Conservation (phyloP, 2,329 filamentous ascomycete species). For the Clonostachys solani region DNA sequence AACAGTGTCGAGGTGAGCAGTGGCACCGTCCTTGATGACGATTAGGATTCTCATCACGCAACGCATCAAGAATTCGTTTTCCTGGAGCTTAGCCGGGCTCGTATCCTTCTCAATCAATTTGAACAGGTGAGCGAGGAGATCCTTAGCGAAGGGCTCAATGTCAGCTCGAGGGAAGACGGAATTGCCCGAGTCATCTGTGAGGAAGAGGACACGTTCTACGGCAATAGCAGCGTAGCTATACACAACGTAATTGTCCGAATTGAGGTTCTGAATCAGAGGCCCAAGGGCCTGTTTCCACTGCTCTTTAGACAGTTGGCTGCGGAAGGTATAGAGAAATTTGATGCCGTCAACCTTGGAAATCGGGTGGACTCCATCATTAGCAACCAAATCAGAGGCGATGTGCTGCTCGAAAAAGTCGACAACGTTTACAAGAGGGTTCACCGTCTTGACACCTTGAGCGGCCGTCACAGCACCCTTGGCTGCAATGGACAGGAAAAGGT, state of each 20-base stretch:
- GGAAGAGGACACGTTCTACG: conserved; percentile 86
- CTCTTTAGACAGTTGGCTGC: conserved; percentile 85
- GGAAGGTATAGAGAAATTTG: conserved; percentile 96
- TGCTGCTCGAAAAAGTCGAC: conserved; percentile 94
- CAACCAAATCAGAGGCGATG: conserved; percentile 82
- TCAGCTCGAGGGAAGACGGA: conserved; percentile 77
- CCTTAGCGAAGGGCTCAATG: conserved; percentile 78
- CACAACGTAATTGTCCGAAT: conserved; percentile 88
- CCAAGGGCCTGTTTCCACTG: conserved; percentile 91
- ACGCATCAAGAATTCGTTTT: conserved; percentile 98
- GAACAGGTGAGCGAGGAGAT: conserved; percentile 86
- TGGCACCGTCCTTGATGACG: conserved; percentile 80
- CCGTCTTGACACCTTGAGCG: conserved; percentile 83
- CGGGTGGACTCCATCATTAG: conserved; percentile 64
- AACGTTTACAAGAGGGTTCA: conserved; percentile 83
- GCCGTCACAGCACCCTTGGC: conserved; percentile 86
- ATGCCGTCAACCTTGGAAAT: conserved; percentile 97
- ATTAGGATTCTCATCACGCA: conserved; percentile 98
- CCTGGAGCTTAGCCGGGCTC: conserved; percentile 88
- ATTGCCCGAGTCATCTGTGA: conserved; percentile 70
- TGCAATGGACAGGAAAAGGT: conserved; percentile 90
- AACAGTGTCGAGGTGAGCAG: conserved; percentile 71
- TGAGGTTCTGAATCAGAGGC: conserved; percentile 85
- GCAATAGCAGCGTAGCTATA: conserved; percentile 97
- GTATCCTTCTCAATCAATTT: conserved; percentile 81